Evolutionary conservation across 257 asterid species (phyloP).

Genomic region (Forsythia viridissima): DNA sequence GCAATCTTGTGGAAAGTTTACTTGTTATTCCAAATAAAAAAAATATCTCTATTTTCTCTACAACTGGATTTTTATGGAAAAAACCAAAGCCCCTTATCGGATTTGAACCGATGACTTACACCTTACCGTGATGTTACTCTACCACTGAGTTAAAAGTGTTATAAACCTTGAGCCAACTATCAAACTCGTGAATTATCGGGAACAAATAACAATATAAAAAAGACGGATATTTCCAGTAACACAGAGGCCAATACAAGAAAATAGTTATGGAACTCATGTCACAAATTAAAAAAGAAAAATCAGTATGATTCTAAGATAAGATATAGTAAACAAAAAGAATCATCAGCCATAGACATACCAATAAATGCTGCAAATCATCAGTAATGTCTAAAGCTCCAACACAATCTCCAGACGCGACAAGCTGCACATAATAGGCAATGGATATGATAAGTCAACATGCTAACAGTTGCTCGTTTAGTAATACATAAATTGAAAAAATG

Average conservation of each 20-base stretch:
- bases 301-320: background rate
- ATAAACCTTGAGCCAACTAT: background rate
- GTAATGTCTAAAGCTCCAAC: slow-evolving; percentile 95
- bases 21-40: background rate
- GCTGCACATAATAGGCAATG: slow-evolving; percentile 57
- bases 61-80: background rate
- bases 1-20: background rate
- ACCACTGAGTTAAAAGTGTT: background rate
- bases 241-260: background rate
- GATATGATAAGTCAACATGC: slow-evolving; percentile 27
- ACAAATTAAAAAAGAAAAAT: background rate
- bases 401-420: slow-evolving; percentile 96
- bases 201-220: background rate
- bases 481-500: background rate
- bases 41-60: background rate
- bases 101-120: background rate
- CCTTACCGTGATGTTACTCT: background rate
- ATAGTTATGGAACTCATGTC: background rate
- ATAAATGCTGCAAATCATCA: slow-evolving; percentile 87
- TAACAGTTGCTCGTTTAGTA: background rate
- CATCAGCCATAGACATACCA: slow-evolving; percentile 57
- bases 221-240: background rate
- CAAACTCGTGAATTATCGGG: background rate
- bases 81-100: background rate
- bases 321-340: slow-evolving; percentile 14